Evolutionary conservation across 352 stramenopile genomes (phyloP), one percentile per base, ranked within the genome.

Genomic region (Phytophthora ohioensis): DNA sequence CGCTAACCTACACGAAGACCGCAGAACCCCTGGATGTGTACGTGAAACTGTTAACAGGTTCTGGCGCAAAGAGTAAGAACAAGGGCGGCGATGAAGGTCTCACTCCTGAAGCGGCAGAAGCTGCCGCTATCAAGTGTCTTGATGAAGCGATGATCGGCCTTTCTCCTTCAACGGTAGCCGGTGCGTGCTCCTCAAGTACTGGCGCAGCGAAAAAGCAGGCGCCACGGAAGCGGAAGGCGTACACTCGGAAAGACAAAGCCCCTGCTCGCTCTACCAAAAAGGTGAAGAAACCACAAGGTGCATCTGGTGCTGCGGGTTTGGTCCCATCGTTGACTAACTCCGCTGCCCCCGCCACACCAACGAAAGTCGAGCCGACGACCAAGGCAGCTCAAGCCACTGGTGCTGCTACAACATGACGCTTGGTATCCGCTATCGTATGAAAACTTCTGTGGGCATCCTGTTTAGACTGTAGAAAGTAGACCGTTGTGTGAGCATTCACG

Each of bases 221-320:
- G 5, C 76, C 78, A 11, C 84, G 85, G 0, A 95, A 95, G 62
- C 83, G 87, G 9, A 93, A 94, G 57, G 21, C 73, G 0, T 91
- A 91, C 62, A 79, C 75, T 30, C 83, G 85, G 49, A 90, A 82
- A 67, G 85, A 93, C 31, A 92, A 91, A 57, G 61, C 54, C 3
- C 31, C 69, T 17, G 42, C 31, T 67, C 73, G 53, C 43, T 57
- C 56, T 27, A 55, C 64, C 10, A 91, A 94, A 77, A 90, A 85
- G 39, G 62, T 48, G 36, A 93, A 90, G 63, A 80, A 69, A 9
- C 9, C 31, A 38, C 57, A 72, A 15, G 43, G 55, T 46, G 42
- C 38, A 47, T 53, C 47, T 32, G 12, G 38, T 36, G 27, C 13
- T 41, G 38, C 55, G 27, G 45, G 46, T 30, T 48, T 49, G 30